A percentile compares a stretch with the other conserved stretches of the same genome.
Evolutionary conservation across 2,329 filamentous ascomycete species (phyloP).

Genomic region (Plectosphaerella sp.): DNA sequence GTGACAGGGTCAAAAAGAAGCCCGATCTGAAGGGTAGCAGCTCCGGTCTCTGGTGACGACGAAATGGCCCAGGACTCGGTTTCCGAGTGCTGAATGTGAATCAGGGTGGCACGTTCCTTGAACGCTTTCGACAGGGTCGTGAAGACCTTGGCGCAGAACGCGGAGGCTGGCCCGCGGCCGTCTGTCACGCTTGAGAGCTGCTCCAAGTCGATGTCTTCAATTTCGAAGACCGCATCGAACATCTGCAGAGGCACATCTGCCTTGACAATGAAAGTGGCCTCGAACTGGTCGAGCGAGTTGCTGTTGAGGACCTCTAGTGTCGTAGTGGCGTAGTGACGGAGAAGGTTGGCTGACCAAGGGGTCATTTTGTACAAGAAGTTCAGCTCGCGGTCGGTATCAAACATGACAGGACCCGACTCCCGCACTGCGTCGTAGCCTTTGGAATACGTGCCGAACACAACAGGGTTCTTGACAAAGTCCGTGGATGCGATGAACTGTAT

Average conservation of each 20-base stretch:
- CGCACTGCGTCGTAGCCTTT: conserved; percentile 34
- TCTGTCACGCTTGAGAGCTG: conserved; percentile 25
- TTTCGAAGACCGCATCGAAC: conserved; percentile 44
- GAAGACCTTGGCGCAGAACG: conserved; percentile 56
- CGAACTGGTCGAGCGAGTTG: conserved; percentile 73
- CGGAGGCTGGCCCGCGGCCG: conserved; percentile 35
- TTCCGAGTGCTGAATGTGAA: conserved; percentile 51
- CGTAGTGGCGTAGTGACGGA: conserved; percentile 70
- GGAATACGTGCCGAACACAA: conserved; percentile 44
- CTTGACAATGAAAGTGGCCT: conserved; percentile 72
- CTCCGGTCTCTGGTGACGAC: conserved; percentile 8
- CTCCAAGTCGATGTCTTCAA: conserved; percentile 24
- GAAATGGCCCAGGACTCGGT: conserved; percentile 41
- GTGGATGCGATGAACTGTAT: conserved; percentile 80
- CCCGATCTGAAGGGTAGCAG: conserved; percentile 52
- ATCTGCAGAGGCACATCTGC: conserved; percentile 49
- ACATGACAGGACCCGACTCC: conserved; percentile 63
- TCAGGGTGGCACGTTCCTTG: conserved; percentile 65
- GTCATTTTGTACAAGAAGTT: conserved; percentile 93
- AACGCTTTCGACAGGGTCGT: conserved; percentile 65
- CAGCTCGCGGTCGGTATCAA: conserved; percentile 67
- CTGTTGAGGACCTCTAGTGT: conserved; percentile 75
- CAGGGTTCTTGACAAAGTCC: conserved; percentile 66
- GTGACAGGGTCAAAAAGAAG: conserved; percentile 70
- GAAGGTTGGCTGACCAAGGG: conserved; percentile 70